Evolutionary conservation across 1,139 yeast genomes (phyloP).

Genomic region (Sugiyamaella novakii): DNA sequence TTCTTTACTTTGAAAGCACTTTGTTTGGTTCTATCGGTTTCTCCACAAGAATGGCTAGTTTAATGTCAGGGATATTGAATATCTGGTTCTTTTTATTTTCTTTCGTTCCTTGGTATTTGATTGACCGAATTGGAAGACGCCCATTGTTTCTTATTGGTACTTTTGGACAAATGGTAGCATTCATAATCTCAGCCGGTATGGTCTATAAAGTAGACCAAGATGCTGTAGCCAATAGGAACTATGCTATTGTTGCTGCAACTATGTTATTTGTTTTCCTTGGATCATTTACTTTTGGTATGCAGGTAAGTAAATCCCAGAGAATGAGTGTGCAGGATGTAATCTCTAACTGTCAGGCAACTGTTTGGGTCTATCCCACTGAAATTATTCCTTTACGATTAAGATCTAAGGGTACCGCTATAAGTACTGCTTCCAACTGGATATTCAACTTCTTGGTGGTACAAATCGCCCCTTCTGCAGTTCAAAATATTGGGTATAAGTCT

Average conservation of each 20-base stretch:
- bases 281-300: constrained; percentile 35
- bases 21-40: constrained; percentile 51
- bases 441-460: constrained; percentile 49
- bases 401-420: constrained; percentile 56
- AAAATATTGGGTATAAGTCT: constrained; percentile 43
- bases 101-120: constrained; percentile 44
- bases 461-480: constrained; percentile 46
- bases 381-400: constrained; percentile 62
- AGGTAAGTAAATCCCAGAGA: constrained; percentile 12
- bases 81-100: constrained; percentile 38
- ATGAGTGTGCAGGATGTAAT: not conserved
- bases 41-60: constrained; percentile 53
- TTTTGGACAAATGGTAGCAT: constrained; percentile 42
- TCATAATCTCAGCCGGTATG: constrained; percentile 25
- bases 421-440: constrained; percentile 50
- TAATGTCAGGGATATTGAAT: constrained; percentile 62
- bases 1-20: constrained; percentile 46
- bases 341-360: constrained; percentile 21
- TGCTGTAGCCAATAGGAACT: constrained; percentile 8
- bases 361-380: constrained; percentile 58
- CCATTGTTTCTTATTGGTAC: constrained; percentile 49
- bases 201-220: constrained; percentile 21
- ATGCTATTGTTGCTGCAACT: constrained; percentile 21
- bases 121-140: constrained; percentile 56
- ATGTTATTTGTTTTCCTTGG: constrained; percentile 32